These are phyloP conservation scores for Neurospora terricola DNA, from an alignment of 495 filamentous ascomycete genomes.

Conservation along the genomic window DNA sequence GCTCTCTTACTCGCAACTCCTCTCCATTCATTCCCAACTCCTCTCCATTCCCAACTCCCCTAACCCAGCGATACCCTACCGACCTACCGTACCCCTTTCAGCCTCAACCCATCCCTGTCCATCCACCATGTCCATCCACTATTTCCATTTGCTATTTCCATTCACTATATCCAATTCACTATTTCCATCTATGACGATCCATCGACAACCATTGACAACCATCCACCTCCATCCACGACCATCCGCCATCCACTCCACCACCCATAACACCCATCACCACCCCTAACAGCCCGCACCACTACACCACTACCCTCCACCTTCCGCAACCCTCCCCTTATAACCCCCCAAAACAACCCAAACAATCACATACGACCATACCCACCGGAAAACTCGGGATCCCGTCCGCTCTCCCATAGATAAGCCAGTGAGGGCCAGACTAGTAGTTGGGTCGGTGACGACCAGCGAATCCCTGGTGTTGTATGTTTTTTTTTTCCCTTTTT, in stretches of 20 bases:
- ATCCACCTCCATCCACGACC: too few relatives aligned
- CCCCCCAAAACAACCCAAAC: background rate
- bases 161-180: background rate
- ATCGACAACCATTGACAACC: too few relatives aligned
- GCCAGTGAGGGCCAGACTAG: slow-evolving; percentile 1
- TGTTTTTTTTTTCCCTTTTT: background rate
- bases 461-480: background rate
- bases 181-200: background rate
- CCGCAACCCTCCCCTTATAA: background rate
- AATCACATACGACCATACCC: background rate
- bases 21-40: background rate
- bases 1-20: background rate
- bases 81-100: background rate
- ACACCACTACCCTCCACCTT: too few relatives aligned
- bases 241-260: background rate
- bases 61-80: background rate
- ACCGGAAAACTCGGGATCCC: slow-evolving; percentile 36
- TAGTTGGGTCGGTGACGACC: background rate
- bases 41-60: background rate
- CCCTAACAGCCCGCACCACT: background rate
- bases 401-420: slow-evolving; percentile 43
- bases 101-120: background rate
- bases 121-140: background rate
- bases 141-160: background rate
- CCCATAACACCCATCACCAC: background rate